Evolutionary conservation across 768 basidiomycete species (phyloP).

Genomic region (Tylopilus cervinicoccineus): DNA sequence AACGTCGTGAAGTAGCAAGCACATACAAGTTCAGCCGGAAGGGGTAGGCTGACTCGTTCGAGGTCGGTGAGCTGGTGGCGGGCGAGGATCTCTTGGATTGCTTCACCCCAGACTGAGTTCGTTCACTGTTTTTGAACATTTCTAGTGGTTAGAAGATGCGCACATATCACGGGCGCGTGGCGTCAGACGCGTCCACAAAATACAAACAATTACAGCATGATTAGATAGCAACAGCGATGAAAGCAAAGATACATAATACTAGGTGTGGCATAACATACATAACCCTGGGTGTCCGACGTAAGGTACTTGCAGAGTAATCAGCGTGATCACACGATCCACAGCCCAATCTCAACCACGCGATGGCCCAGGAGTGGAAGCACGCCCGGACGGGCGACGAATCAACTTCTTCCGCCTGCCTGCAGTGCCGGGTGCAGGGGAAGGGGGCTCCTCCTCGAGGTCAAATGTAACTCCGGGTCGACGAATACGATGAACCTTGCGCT

Average conservation of each 20-base stretch:
- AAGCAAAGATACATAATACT: conserved; percentile 25
- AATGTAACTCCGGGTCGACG: conserved; percentile 65
- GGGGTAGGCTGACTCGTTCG: conserved; percentile 43
- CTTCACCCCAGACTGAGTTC: not conserved
- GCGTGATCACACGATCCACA: not conserved
- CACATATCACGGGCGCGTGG: conserved; percentile 21
- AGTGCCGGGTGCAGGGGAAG: conserved; percentile 34
- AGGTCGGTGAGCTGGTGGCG: not conserved
- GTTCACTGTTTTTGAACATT: conserved; percentile 24
- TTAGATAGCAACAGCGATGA: conserved; percentile 18
- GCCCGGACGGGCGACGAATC: conserved; percentile 29
- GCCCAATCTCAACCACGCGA: conserved; percentile 15
- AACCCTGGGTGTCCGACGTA: conserved; percentile 18
- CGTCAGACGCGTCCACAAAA: conserved; percentile 20
- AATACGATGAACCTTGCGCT: conserved; percentile 35
- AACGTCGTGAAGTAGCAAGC: not conserved
- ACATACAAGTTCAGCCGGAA: conserved; percentile 78
- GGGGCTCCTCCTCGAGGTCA: conserved; percentile 53
- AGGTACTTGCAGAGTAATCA: conserved; percentile 17
- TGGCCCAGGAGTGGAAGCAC: conserved; percentile 23
- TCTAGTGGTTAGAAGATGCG: not conserved
- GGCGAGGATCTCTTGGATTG: not conserved
- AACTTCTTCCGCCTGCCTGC: conserved; percentile 23
- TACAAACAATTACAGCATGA: not conserved
- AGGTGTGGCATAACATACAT: conserved; percentile 30